These are phyloP conservation scores for Leonotis leonurus DNA, from an alignment of 257 asterid genomes.

Conservation along the genomic window DNA sequence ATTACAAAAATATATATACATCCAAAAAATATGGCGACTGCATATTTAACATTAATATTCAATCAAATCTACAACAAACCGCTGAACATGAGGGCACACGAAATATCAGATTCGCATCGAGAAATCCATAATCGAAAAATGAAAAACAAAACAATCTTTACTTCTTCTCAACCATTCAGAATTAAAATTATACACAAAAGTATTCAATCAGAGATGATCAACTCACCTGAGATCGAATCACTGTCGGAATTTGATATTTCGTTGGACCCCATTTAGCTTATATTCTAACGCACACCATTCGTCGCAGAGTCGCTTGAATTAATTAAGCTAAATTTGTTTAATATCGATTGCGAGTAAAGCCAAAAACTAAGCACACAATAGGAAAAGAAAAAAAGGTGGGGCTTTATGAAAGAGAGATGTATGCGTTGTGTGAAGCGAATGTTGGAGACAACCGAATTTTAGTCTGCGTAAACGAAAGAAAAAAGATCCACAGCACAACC, in stretches of 20 bases:
- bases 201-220: background rate
- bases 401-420: constrained; percentile 20
- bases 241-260: constrained; percentile 11
- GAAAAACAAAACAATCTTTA: background rate
- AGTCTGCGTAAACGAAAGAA: constrained; percentile 16
- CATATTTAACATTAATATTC: background rate
- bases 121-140: background rate
- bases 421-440: constrained; percentile 5
- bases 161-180: background rate
- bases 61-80: constrained; percentile 13
- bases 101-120: constrained; percentile 5
- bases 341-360: background rate
- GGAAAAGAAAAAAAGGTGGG: background rate
- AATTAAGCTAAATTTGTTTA: background rate
- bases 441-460: background rate
- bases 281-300: constrained; percentile 12
- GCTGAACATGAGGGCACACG: background rate
- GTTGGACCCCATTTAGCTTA: constrained; percentile 24
- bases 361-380: background rate
- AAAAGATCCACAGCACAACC: background rate
- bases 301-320: background rate
- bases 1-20: no score
- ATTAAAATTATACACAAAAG: background rate
- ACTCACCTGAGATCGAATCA: constrained; percentile 38
- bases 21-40: background rate